These are phyloP conservation scores for Catunica adiposa DNA, from an alignment of 2,329 filamentous ascomycete genomes.

Conservation along the genomic window DNA sequence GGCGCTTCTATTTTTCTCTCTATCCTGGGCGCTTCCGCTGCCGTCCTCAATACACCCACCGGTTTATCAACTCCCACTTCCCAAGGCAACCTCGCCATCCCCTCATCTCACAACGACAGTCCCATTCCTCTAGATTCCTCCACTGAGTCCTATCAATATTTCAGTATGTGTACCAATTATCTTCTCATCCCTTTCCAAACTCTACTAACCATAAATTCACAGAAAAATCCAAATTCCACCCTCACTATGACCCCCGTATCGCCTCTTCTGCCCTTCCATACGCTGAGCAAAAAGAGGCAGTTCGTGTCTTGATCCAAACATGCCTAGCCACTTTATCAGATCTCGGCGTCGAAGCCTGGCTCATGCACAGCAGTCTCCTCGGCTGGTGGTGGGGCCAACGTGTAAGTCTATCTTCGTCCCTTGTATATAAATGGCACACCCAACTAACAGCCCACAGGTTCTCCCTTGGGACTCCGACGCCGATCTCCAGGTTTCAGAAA, in stretches of 20 bases:
- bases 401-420: conserved; percentile 19
- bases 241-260: conserved; percentile 26
- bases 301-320: conserved; percentile 51
- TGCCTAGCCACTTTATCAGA: conserved; percentile 53
- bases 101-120: background rate
- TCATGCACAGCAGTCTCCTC: conserved; percentile 68
- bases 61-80: background rate
- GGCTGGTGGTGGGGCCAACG: conserved; percentile 73
- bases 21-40: background rate
- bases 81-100: background rate
- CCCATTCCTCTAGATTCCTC: background rate
- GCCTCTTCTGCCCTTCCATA: conserved; percentile 27
- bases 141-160: conserved; percentile 2
- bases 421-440: background rate
- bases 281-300: conserved; percentile 41
- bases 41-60: conserved; percentile 2
- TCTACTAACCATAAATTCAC: conserved; percentile 4
- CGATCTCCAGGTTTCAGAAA: conserved; percentile 54
- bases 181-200: background rate
- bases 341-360: conserved; percentile 59
- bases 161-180: conserved; percentile 4
- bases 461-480: conserved; percentile 67
- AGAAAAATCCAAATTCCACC: conserved; percentile 15
- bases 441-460: conserved; percentile 27
- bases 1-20: background rate